Conservation (phyloP, 768 basidiomycete genomes). For the Xerocomellus chrysenteron region DNA sequence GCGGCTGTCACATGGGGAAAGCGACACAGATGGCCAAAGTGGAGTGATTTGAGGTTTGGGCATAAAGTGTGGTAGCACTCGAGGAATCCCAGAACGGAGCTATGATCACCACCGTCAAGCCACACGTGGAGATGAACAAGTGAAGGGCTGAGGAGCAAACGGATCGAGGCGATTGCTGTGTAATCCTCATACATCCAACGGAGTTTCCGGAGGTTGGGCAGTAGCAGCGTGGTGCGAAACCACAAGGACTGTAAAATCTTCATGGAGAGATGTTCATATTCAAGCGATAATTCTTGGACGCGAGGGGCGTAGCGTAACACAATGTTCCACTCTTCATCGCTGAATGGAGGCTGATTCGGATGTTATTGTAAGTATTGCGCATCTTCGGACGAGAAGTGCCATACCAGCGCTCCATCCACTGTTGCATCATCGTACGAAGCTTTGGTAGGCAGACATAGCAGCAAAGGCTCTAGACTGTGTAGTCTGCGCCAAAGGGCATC, state of each 20-base stretch:
- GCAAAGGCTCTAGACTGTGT: constrained; percentile 4
- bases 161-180: background rate
- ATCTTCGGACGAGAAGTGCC: background rate
- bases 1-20: background rate
- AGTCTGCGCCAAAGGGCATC: constrained; percentile 15
- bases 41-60: constrained; percentile 7
- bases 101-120: background rate
- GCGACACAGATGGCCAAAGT: background rate
- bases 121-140: background rate
- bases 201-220: constrained; percentile 10
- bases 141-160: constrained; percentile 11
- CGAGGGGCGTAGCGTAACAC: constrained; percentile 8
- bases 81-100: constrained; percentile 2
- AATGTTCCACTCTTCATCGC: constrained; percentile 1
- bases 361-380: background rate
- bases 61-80: constrained; percentile 2
- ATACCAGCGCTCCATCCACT: background rate
- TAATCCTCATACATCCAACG: background rate
- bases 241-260: constrained; percentile 2
- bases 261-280: background rate
- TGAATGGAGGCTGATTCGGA: background rate
- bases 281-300: constrained; percentile 2
- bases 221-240: constrained; percentile 1
- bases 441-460: constrained; percentile 2
- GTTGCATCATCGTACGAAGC: background rate